Conservation (phyloP, 768 basidiomycete genomes). For the Tulasnella sp. region DNA sequence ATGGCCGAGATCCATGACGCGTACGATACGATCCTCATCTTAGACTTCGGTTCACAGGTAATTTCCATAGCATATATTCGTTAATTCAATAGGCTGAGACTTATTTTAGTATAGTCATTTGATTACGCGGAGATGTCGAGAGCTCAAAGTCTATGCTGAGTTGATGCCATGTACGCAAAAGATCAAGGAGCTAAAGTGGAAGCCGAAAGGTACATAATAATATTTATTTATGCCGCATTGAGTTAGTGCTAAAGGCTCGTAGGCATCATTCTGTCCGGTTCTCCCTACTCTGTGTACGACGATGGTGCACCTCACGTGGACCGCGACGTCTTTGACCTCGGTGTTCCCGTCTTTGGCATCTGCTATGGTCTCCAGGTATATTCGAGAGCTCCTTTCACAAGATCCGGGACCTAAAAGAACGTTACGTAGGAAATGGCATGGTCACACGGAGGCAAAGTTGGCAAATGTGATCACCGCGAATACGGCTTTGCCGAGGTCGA, state of each 20-base stretch:
- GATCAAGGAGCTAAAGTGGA: conserved; percentile 78
- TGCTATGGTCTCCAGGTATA: conserved; percentile 92
- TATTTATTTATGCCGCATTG: not conserved
- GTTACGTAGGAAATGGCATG: conserved; percentile 79
- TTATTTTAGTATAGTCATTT: conserved; percentile 79
- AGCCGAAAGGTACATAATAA: conserved; percentile 65
- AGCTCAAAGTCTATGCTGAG: conserved; percentile 95
- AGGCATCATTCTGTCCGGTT: conserved; percentile 96
- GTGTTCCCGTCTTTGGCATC: conserved; percentile 88
- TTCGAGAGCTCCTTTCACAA: conserved; percentile 5
- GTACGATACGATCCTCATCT: conserved; percentile 90
- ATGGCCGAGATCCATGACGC: conserved; percentile 90
- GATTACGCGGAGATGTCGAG: conserved; percentile 94
- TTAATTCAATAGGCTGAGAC: not conserved
- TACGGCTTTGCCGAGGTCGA: conserved; percentile 85
- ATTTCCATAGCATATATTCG: not conserved
- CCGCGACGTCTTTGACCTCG: conserved; percentile 75
- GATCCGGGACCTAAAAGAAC: not conserved
- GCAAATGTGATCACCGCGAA: conserved; percentile 82
- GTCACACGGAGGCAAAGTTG: conserved; percentile 73
- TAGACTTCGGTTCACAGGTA: conserved; percentile 97
- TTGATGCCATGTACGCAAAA: conserved; percentile 93
- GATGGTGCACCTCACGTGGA: conserved; percentile 87
- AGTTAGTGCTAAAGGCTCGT: not conserved
- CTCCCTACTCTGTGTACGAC: conserved; percentile 97